Evolutionary conservation across 1,284 basidiomycete species (phyloP).

Genomic region (Naganishia albida): DNA sequence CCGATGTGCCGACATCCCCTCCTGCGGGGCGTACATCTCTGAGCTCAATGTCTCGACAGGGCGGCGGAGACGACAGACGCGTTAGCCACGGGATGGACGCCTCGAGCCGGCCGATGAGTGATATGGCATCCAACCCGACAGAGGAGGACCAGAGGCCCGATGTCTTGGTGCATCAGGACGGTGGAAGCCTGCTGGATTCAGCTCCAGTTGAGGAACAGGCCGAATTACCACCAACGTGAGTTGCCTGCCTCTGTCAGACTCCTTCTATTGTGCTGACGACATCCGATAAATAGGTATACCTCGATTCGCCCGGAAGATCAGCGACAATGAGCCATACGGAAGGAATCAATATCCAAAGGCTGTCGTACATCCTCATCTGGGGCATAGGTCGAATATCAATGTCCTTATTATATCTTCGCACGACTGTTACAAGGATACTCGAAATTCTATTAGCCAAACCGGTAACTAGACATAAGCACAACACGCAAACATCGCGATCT

Average conservation of each 20-base stretch:
- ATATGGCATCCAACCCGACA: background rate
- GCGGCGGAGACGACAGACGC: background rate
- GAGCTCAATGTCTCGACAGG: background rate
- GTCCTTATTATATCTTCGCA: background rate
- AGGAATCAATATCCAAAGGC: background rate
- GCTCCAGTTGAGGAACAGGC: background rate
- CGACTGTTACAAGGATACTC: conserved; percentile 2
- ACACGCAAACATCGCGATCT: conserved; percentile 2
- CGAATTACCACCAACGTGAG: conserved; percentile 26
- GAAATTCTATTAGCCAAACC: conserved; percentile 8
- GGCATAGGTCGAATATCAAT: background rate
- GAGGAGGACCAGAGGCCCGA: background rate
- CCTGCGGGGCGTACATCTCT: conserved; percentile 11
- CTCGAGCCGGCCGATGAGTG: conserved; percentile 4
- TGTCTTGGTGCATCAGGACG: conserved; percentile 21
- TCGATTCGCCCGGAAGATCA: conserved; percentile 22
- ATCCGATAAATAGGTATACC: background rate
- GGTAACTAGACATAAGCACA: conserved; percentile 16
- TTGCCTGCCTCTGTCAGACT: background rate
- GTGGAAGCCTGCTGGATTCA: conserved; percentile 4
- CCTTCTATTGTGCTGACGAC: background rate
- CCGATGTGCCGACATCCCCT: conserved; percentile 2
- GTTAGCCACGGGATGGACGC: background rate
- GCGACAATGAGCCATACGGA: background rate
- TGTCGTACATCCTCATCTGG: no score